These are phyloP conservation scores for Skeletonema marinoi DNA, from an alignment of 108 stramenopile genomes.

Conservation along the genomic window DNA sequence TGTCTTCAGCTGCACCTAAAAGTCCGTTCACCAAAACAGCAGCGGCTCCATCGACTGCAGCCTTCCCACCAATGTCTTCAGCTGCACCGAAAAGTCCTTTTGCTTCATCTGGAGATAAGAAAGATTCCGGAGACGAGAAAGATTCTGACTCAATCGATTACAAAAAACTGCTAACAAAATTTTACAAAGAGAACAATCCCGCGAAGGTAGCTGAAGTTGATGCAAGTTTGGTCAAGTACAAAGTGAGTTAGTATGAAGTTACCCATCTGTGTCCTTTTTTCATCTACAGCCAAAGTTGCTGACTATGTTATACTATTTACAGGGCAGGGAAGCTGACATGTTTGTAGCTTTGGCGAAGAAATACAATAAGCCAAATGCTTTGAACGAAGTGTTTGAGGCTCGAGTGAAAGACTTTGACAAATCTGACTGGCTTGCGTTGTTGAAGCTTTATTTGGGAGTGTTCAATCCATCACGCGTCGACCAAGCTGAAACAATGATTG, in stretches of 20 bases:
- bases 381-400: constrained; percentile 45
- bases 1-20: constrained; percentile 20
- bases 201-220: constrained; percentile 69
- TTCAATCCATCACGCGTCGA: constrained; percentile 39
- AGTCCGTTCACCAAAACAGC: neutral
- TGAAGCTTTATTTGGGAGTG: constrained; percentile 28
- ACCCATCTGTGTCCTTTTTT: neutral
- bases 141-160: constrained; percentile 47
- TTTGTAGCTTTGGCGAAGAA: constrained; percentile 67
- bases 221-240: constrained; percentile 67
- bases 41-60: constrained; percentile 17
- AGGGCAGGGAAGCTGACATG: constrained; percentile 67
- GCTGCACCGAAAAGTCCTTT: constrained; percentile 41
- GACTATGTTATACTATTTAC: constrained; percentile 1
- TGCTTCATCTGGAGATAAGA: constrained; percentile 12
- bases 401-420: constrained; percentile 18
- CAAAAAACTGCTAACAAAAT: constrained; percentile 54
- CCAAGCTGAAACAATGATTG: constrained; percentile 41
- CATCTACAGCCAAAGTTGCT: neutral
- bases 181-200: constrained; percentile 72
- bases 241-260: constrained; percentile 43
- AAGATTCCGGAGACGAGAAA: neutral
- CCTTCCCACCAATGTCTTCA: constrained; percentile 43
- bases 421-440: constrained; percentile 24
- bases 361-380: constrained; percentile 62